These are phyloP conservation scores for Alternaria triticina DNA, from an alignment of 2,329 filamentous ascomycete genomes.

Conservation along the genomic window DNA sequence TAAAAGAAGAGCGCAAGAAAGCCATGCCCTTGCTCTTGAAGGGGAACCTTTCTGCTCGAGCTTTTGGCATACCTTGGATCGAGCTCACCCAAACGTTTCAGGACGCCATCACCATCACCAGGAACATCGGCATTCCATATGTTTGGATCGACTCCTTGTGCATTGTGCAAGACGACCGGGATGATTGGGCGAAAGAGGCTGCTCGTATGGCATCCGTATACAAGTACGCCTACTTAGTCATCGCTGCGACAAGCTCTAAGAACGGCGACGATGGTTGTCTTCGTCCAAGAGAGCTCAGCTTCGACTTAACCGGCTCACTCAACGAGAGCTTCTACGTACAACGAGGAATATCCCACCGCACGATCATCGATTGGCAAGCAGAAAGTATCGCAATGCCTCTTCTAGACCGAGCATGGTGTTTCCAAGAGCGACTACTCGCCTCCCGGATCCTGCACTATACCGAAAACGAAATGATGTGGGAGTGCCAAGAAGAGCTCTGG, in stretches of 20 bases:
- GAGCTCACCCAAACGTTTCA: background rate
- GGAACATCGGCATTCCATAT: background rate
- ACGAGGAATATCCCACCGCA: background rate
- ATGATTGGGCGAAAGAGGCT: background rate
- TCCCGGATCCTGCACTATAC: background rate
- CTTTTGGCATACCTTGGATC: rapidly evolving
- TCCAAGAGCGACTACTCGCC: background rate
- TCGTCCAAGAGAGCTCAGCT: rapidly evolving
- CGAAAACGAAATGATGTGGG: background rate
- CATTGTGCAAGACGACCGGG: rapidly evolving
- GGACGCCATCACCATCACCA: rapidly evolving
- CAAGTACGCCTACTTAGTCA: background rate
- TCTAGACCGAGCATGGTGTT: background rate
- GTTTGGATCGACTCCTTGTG: background rate
- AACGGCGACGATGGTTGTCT: background rate
- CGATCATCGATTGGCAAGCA: background rate
- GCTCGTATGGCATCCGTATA: background rate
- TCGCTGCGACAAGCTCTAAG: background rate
- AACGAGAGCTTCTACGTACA: background rate
- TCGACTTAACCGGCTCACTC: rapidly evolving
- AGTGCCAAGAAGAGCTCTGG: background rate
- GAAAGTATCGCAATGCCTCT: background rate
- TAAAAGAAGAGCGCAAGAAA: background rate
- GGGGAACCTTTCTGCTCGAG: rapidly evolving
- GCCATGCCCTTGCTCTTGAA: background rate